These are phyloP conservation scores for Fusarium dimerum DNA, from an alignment of 2,329 filamentous ascomycete species.

Conservation along the genomic window DNA sequence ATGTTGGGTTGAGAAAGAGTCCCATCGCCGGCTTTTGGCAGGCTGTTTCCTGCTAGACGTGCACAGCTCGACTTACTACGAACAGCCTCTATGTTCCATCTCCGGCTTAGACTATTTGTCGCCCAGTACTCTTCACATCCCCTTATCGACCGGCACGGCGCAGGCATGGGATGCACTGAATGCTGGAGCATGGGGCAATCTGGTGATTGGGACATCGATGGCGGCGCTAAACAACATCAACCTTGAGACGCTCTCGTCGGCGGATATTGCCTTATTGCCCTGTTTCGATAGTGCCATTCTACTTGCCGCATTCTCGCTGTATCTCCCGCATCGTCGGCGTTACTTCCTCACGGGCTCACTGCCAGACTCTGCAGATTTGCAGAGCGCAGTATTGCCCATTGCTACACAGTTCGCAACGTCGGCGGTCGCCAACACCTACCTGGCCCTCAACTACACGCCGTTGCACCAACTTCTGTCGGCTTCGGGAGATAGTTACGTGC, in stretches of 20 bases:
- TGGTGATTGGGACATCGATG: conserved; percentile 27
- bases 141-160: conserved; percentile 46
- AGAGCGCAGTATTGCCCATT: conserved; percentile 32
- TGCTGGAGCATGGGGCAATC: conserved; percentile 47
- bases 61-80: conserved; percentile 56
- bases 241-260: conserved; percentile 37
- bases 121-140: conserved; percentile 41
- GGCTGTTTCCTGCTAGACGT: conserved; percentile 59
- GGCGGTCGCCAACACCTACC: conserved; percentile 52
- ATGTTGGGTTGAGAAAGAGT: conserved; percentile 54
- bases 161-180: conserved; percentile 52
- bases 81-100: conserved; percentile 43
- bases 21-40: conserved; percentile 53
- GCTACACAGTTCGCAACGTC: conserved; percentile 46
- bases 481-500: conserved; percentile 59
- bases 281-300: conserved; percentile 44
- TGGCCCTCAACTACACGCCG: conserved; percentile 60
- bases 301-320: conserved; percentile 40
- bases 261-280: conserved; percentile 36
- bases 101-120: conserved; percentile 40
- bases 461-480: conserved; percentile 59
- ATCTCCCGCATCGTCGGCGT: conserved; percentile 37
- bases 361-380: conserved; percentile 26
- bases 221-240: conserved; percentile 31
- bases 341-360: conserved; percentile 23